phyloP scores from a whole-genome alignment of 129 eudicot species.

The Saussurea involucrata region DNA sequence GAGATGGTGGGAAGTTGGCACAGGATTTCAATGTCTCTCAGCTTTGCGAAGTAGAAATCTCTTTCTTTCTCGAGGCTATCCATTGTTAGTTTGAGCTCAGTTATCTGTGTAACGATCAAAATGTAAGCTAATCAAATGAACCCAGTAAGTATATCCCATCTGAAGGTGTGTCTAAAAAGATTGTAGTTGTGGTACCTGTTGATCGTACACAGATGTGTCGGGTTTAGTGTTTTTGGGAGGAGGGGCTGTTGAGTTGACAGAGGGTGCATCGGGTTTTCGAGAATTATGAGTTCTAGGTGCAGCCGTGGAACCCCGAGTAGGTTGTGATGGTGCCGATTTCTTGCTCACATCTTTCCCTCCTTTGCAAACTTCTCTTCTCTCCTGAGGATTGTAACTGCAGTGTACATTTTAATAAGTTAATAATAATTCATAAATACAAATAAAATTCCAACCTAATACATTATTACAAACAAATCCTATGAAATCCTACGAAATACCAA shows the following conservation, averaged over 20 bases:
- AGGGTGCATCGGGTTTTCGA: conserved; percentile 3
- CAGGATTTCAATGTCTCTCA: conserved; percentile 66
- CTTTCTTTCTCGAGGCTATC: conserved; percentile 76
- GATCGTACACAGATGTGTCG: conserved; percentile 33
- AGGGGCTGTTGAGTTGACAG: conserved; percentile 31
- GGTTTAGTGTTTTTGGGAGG: conserved; percentile 44
- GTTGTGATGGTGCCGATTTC: conserved; percentile 44
- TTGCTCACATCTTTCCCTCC: conserved; percentile 59
- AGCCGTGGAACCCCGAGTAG: conserved; percentile 31
- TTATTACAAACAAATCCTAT: no score
- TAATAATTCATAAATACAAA: background rate
- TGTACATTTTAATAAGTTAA: background rate
- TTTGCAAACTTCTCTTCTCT: conserved; percentile 65
- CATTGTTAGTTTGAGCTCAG: conserved; percentile 61
- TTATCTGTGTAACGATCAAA: conserved; percentile 40
- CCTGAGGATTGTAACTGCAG: conserved; percentile 61
- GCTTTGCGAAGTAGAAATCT: conserved; percentile 78
- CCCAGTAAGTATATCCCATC: background rate
- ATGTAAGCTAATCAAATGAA: background rate
- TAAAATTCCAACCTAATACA: no score
- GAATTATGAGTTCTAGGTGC: conserved; percentile 34
- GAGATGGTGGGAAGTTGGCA: conserved; percentile 64
- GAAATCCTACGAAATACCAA: no score
- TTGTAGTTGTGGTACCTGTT: conserved; percentile 38
- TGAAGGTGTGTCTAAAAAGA: no score